A percentile compares a stretch with the other conserved stretches of the same genome.
Evolutionary conservation across 768 basidiomycete species (phyloP).

Genomic region (Fomitopsis pulvina): DNA sequence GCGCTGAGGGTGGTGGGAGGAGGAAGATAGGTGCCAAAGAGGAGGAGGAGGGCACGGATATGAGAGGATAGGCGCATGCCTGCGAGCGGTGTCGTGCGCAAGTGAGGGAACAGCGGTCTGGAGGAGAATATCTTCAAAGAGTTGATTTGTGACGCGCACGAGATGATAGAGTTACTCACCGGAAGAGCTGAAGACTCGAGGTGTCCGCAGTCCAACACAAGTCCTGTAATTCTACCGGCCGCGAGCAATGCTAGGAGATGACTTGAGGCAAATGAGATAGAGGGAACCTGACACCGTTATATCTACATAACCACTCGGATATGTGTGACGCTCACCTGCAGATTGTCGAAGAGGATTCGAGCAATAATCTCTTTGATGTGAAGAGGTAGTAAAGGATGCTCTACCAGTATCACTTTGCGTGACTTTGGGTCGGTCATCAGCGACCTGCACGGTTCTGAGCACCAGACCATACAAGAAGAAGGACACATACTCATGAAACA

Average conservation of each 20-base stretch:
- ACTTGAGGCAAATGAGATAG: constrained; percentile 87
- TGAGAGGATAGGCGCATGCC: constrained; percentile 78
- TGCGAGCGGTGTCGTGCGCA: constrained; percentile 82
- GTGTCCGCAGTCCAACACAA: constrained; percentile 91
- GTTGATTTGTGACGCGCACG: neutral
- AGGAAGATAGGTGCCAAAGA: constrained; percentile 82
- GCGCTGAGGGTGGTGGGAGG: constrained; percentile 68
- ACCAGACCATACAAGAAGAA: constrained; percentile 9
- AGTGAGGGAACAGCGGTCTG: constrained; percentile 76
- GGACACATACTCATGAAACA: constrained; percentile 74
- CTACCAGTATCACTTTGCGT: constrained; percentile 88
- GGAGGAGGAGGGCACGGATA: constrained; percentile 71
- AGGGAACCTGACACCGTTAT: constrained; percentile 61
- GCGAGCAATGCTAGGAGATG: constrained; percentile 82
- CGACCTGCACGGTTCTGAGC: constrained; percentile 52
- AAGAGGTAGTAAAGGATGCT: constrained; percentile 81
- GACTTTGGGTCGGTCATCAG: constrained; percentile 92
- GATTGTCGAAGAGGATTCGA: constrained; percentile 80
- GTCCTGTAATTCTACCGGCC: constrained; percentile 83
- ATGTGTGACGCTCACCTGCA: constrained; percentile 53
- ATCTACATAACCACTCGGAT: neutral
- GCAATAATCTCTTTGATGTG: constrained; percentile 87
- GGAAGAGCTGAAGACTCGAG: constrained; percentile 86
- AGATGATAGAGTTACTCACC: constrained; percentile 39
- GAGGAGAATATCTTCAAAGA: constrained; percentile 77